Conservation (phyloP, 371 early-diverging fungal genomes). For the Syncephalastrum sp. region DNA sequence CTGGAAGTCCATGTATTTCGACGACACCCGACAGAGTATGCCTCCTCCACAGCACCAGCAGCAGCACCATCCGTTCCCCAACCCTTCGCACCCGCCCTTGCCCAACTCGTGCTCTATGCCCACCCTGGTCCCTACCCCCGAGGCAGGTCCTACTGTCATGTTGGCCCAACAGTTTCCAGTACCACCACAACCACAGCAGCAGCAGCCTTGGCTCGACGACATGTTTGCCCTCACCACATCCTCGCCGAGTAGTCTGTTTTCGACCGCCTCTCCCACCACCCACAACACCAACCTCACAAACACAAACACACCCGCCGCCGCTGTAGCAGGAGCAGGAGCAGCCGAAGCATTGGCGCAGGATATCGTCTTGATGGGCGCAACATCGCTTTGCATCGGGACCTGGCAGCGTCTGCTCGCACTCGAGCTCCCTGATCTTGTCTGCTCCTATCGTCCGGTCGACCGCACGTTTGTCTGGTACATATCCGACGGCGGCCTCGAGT, state of each 20-base stretch:
- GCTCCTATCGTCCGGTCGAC: slow-evolving; percentile 54
- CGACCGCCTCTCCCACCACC: not conserved
- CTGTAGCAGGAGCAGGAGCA: not conserved
- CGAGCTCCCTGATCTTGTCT: slow-evolving; percentile 59
- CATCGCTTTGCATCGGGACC: slow-evolving; percentile 70
- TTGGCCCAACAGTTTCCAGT: slow-evolving; percentile 12
- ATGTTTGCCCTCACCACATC: too few species aligned
- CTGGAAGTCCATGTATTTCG: slow-evolving; percentile 14
- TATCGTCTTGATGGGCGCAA: slow-evolving; percentile 37
- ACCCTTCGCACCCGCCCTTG: not conserved
- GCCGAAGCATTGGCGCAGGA: not conserved
- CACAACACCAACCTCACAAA: not conserved
- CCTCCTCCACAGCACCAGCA: too few species aligned
- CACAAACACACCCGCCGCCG: not conserved
- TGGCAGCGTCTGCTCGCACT: slow-evolving; percentile 75
- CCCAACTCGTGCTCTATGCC: slow-evolving; percentile 8
- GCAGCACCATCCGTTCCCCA: not conserved
- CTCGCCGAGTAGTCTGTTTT: slow-evolving; percentile 8
- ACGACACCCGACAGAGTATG: slow-evolving; percentile 3
- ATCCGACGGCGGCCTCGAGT: slow-evolving; percentile 61
- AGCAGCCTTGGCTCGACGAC: too few species aligned
- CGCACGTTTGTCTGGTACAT: slow-evolving; percentile 72
- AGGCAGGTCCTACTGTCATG: slow-evolving; percentile 48
- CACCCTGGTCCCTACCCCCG: slow-evolving; percentile 38
- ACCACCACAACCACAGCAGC: too few species aligned